Percentiles rank a stretch among this genome's conserved stretches.
These are phyloP conservation scores for Phytophthora brassicae DNA, from an alignment of 352 stramenopile genomes.

Conservation along the genomic window DNA sequence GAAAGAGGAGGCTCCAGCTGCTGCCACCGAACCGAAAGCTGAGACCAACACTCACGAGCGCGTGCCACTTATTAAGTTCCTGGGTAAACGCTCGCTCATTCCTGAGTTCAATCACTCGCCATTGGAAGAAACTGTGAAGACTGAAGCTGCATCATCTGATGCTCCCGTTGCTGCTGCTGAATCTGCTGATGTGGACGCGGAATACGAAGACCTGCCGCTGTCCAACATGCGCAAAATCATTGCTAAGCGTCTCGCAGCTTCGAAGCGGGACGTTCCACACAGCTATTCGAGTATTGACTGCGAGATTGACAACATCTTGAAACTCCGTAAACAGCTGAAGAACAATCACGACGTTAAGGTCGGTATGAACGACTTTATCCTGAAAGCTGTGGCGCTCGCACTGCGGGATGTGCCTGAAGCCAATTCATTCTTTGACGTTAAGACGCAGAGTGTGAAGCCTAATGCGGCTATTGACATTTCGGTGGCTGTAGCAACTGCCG, in stretches of 20 bases:
- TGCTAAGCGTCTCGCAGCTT: conserved; percentile 95
- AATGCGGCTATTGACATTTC: conserved; percentile 96
- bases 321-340: conserved; percentile 93
- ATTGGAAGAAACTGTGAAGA: conserved; percentile 27
- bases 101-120: conserved; percentile 37
- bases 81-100: conserved; percentile 81
- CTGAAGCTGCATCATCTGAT: no score
- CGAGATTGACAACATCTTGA: conserved; percentile 91
- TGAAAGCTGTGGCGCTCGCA: conserved; percentile 96
- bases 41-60: conserved; percentile 25
- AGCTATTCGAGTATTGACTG: conserved; percentile 97
- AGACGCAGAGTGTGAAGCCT: conserved; percentile 61
- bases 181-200: conserved; percentile 18
- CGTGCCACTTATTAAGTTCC: conserved; percentile 81
- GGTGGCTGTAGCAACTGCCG: conserved; percentile 97
- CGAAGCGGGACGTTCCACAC: conserved; percentile 96
- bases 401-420: conserved; percentile 96
- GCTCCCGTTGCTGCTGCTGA: conserved; percentile 13
- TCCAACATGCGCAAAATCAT: conserved; percentile 99
- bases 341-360: conserved; percentile 94
- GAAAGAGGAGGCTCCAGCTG: background rate
- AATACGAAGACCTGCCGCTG: conserved; percentile 85
- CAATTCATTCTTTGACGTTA: conserved; percentile 80
- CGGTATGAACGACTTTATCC: conserved; percentile 99
- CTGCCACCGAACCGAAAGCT: conserved; percentile 3